Evolutionary conservation across 331 rosid genomes (phyloP), one percentile per base, ranked within the genome.

Genomic region (Pyracantha coccinea): DNA sequence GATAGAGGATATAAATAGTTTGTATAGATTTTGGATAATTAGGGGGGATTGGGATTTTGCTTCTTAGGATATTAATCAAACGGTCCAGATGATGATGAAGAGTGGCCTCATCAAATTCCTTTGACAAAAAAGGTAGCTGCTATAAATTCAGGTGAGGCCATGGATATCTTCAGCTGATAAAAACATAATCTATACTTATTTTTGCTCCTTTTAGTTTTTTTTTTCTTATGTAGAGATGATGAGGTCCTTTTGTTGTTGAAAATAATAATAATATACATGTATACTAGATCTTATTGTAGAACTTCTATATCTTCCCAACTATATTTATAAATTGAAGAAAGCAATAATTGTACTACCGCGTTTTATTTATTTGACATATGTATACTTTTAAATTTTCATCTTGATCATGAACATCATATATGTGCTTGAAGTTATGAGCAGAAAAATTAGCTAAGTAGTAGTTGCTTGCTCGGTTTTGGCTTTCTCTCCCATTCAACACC

Each of bases 131-230:
- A 21, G 11, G 13, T 80, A 8, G 21, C 5, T 80, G 74, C 62
- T 77, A 75, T 20, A 61, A 63, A 29, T 68, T 47, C 78, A 45
- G 50, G 75, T 38, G 79, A 68, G 54, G 76, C 45, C 45, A 38
- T 38, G 45, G 45, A 38, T 57, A 23, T 23, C 3, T 4, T 57
- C 27, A 10, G 17, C 63, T 21, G 44, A 35, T 35, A 72, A 52
- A 32, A 57, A 60, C 77, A 82, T 72, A 78, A 80, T 84, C 68
- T 81, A 80, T 78, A 80, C 77, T 82, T 89, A 86, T 62, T 14
- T 83, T 85, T 81, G 73, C 27, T 62, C 12, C 41, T 38, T 16
- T 63, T 28, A 4, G 44, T 35, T 35, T 38, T 38, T 38, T 75
- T 66, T 1, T 72, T 73, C 76, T 50, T 79, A 77, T 83, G 41